Evolutionary conservation across 805 yeast genomes (phyloP), one percentile per base, ranked within the genome.

Genomic region (Lipomyces kockii): DNA sequence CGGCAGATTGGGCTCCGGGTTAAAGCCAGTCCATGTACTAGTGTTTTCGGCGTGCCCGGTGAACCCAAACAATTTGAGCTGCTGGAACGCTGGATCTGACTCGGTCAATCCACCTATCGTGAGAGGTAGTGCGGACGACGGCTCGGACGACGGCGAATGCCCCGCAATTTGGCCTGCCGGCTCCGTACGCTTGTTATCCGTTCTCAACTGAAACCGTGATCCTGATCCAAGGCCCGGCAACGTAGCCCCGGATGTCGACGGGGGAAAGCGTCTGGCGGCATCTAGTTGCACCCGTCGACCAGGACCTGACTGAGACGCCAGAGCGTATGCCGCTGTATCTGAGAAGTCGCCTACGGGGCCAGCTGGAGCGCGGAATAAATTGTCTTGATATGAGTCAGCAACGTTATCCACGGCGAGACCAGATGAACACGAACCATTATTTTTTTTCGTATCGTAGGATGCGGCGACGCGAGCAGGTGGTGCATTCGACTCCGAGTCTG

Each of bases 21-120:
- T 22, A 17, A 4, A 2, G 12, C 39, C 59, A 56, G 59, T 29
- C 20, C 20, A 20, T 17, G 27, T 4, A 56, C 32, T 8, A 2
- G 17, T 3, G 17, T 7, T 20, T 9, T 56, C 59, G 34, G 32
- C 46, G 12, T 17, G 12, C 4, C 6, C 17, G 12, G 46, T 32
- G 59, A 56, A 29, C 59, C 46, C 12, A 34, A 56, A 56, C n/a
- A 9, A 12, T 12, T 25, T 6, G 34, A 52, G 8, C 22, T 34
- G 22, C 22, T 43, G 49, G 22, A 43, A n/a, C 22, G 49, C 49
- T 43, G 22, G 34, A 27, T 29, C 37, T 9, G 43, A 34, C 7
- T 56, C 39, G 14, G 2, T 7, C 7, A 56, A 7, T 14, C 59
- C 59, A 29, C 59, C 59, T 7, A 56, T 56, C 14, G 59, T 56